Conservation (phyloP, 2,329 filamentous ascomycete genomes). For the Proliferodiscus dingleyae region DNA sequence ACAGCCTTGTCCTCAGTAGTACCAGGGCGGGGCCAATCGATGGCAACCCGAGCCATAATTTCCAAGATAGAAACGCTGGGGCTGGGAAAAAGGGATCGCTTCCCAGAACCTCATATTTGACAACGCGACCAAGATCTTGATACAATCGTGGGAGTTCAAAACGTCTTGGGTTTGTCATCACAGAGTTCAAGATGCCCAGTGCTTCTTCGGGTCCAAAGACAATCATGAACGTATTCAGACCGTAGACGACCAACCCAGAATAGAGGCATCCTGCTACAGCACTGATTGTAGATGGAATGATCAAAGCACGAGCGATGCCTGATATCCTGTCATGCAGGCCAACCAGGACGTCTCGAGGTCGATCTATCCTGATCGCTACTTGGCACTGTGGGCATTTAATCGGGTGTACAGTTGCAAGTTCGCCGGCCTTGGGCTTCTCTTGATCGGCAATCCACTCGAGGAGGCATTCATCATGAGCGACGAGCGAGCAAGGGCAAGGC, state of each 20-base stretch:
- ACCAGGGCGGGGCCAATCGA: constrained; percentile 65
- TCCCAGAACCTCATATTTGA: neutral
- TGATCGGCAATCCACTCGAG: constrained; percentile 91
- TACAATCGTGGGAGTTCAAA: neutral
- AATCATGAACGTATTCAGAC: constrained; percentile 57
- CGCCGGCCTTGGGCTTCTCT: constrained; percentile 56
- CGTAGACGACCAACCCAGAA: constrained; percentile 50
- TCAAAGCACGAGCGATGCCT: constrained; percentile 17
- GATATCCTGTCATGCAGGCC: constrained; percentile 19
- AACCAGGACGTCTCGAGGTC: constrained; percentile 70
- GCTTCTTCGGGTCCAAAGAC: constrained; percentile 63
- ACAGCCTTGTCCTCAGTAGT: constrained; percentile 59
- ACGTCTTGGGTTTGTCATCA: neutral
- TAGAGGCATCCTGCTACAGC: constrained; percentile 39
- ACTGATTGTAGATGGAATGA: constrained; percentile 27
- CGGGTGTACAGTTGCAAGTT: constrained; percentile 49
- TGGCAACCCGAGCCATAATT: constrained; percentile 49
- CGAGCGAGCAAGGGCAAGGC: constrained; percentile 85
- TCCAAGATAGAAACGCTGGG: constrained; percentile 6
- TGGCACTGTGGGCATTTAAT: constrained; percentile 90
- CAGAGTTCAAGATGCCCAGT: constrained; percentile 14
- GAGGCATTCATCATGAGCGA: constrained; percentile 85
- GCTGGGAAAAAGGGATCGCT: constrained; percentile 25
- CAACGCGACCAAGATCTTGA: neutral
- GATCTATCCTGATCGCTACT: constrained; percentile 67